Evolutionary conservation across 495 filamentous ascomycete genomes (phyloP), one percentile per base, ranked within the genome.

Genomic region (Trichoderma reesei): DNA sequence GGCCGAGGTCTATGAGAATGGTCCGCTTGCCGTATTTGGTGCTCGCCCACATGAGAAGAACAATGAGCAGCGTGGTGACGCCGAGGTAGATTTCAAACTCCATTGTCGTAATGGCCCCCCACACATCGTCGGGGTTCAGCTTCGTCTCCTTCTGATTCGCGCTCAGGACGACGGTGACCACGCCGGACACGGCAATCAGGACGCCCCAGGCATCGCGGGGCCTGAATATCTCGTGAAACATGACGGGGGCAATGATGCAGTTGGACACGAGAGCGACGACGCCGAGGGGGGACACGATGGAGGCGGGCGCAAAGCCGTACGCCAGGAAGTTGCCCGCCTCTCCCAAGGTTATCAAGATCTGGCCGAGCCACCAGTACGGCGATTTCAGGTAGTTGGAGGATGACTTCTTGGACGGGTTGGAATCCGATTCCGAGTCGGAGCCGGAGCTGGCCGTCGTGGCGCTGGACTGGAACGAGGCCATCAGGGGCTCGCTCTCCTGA

Each of bases 301-400:
- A 97, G 3, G 94, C 94, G 18, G 94, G 92, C n/a, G 94, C 94
- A 72, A 98, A 98, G 11, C 94, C 94, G 72, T 98, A 98, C 4
- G 94, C 94, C 63, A 98, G 80, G 73, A 98, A 98, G 73, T 98
- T 98, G 26, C 94, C 94, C 65, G 86, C 85, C 77, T 98, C 94
- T 14, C 94, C 94, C n/a, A 95, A 74, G 6, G 83, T 88, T 87
- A 98, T 98, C 63, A 98, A 80, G 4, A 90, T 78, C 62, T 97
- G 91, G 10, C 94, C 94, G 60, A 83, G 76, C 94, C 94, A 98
- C 94, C 94, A 98, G 69, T 93, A 96, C 5, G 91, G 92, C 11
- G 91, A 96, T 59, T 85, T 85, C 48, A 98, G 82, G 73, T 97
- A 97, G 31, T 73, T 72, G 60, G 68, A 75, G 42, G 76, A 68